A percentile compares a stretch with the other conserved stretches of the same genome.
These are phyloP conservation scores for Pugionium dolabratum DNA, from an alignment of 345 rosid species.

Conservation along the genomic window DNA sequence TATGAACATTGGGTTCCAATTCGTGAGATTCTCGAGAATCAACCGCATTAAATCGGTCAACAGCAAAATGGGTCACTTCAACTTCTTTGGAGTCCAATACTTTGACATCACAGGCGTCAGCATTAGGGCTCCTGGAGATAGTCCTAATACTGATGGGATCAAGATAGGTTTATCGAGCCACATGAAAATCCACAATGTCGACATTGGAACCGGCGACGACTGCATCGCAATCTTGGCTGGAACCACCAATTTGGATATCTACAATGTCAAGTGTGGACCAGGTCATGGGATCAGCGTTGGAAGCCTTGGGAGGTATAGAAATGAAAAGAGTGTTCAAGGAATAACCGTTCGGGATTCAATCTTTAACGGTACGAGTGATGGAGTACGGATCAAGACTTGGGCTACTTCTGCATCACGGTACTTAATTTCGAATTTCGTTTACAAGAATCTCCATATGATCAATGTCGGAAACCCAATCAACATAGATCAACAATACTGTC, in stretches of 20 bases:
- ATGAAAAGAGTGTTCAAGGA: conserved; percentile 31
- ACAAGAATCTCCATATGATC: conserved; percentile 36
- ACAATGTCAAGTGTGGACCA: conserved; percentile 30
- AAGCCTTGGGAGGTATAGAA: conserved; percentile 31
- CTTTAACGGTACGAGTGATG: conserved; percentile 30
- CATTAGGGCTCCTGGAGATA: conserved; percentile 31
- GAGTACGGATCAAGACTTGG: conserved; percentile 42
- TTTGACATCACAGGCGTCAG: conserved; percentile 14
- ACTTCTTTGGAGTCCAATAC: conserved; percentile 20
- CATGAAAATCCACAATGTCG: conserved; percentile 8
- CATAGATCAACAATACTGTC: conserved; percentile 42
- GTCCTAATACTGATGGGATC: conserved; percentile 44
- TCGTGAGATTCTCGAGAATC: conserved; percentile 34
- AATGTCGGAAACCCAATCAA: conserved; percentile 35
- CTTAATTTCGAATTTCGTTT: conserved; percentile 20
- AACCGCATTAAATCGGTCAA: conserved; percentile 27
- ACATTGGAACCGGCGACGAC: conserved; percentile 35
- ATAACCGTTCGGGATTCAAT: conserved; percentile 29
- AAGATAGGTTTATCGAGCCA: conserved; percentile 28
- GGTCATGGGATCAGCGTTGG: conserved; percentile 42
- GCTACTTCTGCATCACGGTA: not conserved
- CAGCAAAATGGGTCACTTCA: conserved; percentile 42
- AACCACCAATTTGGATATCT: conserved; percentile 19
- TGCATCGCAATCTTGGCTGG: conserved; percentile 37
- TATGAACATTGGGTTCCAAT: conserved; percentile 36